Evolutionary conservation across 176 grass and related monocot genomes (phyloP), one percentile per base, ranked within the genome.

Genomic region (Poa pratensis): DNA sequence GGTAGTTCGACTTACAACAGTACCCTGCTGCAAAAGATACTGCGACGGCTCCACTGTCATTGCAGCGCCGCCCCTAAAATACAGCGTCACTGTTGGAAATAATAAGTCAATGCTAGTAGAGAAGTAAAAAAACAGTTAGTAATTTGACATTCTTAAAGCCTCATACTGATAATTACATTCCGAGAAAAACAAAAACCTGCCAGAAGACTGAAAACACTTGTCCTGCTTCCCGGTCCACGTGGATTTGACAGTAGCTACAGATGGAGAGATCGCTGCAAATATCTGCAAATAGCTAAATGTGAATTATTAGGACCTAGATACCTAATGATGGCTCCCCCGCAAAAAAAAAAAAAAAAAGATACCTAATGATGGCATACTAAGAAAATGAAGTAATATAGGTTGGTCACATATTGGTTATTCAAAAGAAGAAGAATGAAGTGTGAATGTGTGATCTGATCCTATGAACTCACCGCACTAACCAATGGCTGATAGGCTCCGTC

Each of bases 401-500:
- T 20, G 53, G 6, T 55, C 53, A 55, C 7, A 73, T 77, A 53
- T 34, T 37, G 59, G 16, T 24, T 12, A 9, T 32, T 65, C 62
- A 69, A 28, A 42, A 22, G 11, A 68, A 65, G 42, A 23, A 24
- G 57, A 59, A 12, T 59, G 26, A 20, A 77, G 63, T 23, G 34
- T 5, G 0, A 40, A 32, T 32, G 34, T 35, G 2, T 35, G 34
- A 53, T 53, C 16, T 35, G 35, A 60, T 71, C 73, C 60, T 24
- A 84, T 67, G 77, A 23, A 59, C 95, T 92, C 28, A 97, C 92
- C 32, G 92, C 88, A 75, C 76, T 91, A 83, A 97, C 45, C 88
- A 97, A 94, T 81, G 95, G 95, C 83, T 90, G 89, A 61, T 94
- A 91, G 73, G 90, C 86, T 67, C 90, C 86, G 59, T 94, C 53